A percentile compares a stretch with the other conserved stretches of the same genome.
phyloP scores from a whole-genome alignment of 805 yeast species.

The Priceomyces fermenticarens region DNA sequence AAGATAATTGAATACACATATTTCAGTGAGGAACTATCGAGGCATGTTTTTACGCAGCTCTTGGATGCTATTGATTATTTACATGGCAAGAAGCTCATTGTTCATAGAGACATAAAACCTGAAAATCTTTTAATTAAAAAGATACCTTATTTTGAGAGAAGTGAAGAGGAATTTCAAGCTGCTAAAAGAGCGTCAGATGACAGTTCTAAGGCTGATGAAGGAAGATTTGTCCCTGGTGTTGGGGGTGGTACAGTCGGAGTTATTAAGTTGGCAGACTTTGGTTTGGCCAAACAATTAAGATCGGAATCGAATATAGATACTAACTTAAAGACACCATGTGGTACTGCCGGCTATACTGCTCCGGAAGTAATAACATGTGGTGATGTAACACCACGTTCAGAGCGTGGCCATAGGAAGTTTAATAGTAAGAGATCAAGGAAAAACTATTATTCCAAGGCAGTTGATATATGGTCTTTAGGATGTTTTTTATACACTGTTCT shows the following conservation, averaged over 20 bases:
- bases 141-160: constrained; percentile 42
- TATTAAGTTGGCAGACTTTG: constrained; percentile 69
- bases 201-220: constrained; percentile 59
- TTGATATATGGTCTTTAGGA: constrained; percentile 73
- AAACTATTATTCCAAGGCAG: constrained; percentile 60
- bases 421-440: constrained; percentile 25
- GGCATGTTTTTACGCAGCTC: constrained; percentile 72
- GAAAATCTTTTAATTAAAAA: constrained; percentile 70
- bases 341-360: constrained; percentile 74
- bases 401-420: constrained; percentile 7
- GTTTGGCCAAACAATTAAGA: constrained; percentile 59
- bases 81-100: constrained; percentile 59
- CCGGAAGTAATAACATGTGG: constrained; percentile 60
- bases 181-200: constrained; percentile 53
- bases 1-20: constrained; percentile 77
- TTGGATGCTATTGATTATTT: constrained; percentile 67
- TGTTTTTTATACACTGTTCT: constrained; percentile 66
- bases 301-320: constrained; percentile 18
- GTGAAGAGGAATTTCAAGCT: constrained; percentile 24
- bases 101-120: constrained; percentile 81
- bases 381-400: constrained; percentile 9
- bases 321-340: constrained; percentile 66
- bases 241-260: constrained; percentile 67
- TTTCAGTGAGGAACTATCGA: constrained; percentile 66
- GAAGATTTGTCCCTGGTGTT: constrained; percentile 45